Evolutionary conservation across 2,329 filamentous ascomycete genomes (phyloP), one percentile per base, ranked within the genome.

Genomic region (Coniochaeta sp.): DNA sequence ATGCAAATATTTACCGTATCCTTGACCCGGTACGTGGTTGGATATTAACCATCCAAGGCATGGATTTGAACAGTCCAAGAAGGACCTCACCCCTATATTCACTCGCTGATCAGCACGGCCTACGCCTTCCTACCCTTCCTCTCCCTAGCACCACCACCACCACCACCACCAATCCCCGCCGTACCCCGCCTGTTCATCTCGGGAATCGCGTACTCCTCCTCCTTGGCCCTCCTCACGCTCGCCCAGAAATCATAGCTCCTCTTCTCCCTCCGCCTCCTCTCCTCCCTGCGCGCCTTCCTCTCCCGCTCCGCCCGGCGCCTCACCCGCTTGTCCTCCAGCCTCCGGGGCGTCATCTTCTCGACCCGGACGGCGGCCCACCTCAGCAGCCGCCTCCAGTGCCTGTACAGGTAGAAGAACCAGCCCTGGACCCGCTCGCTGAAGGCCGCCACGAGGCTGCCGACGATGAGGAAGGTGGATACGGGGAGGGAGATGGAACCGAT

Each of bases 401-500:
- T 62, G 64, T 69, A 72, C 24, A 64, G 61, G 14, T 60, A 50
- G 52, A 69, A 69, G 62, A 73, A 69, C 1, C 66, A 47, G 2
- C 63, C 55, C 63, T 77, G 75, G 1, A 76, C 76, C 6, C 73
- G 76, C 22, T 74, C 77, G 66, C 78, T 86, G 71, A 85, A 87
- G 0, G 84, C 84, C 1, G 80, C 73, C 0, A 86, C 65, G 1
- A 87, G 76, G 0, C 83, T 80, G 0, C 75, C 64, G 1, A 73
- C 65, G 44, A 87, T 81, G 9, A 87, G 66, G 1, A 75, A 47
- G n/a, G 70, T 72, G 43, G 78, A 86, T 7, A 73, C 71, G 44
- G 77, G 84, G 52, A 79, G 71, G 3, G 81, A 74, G 57, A 84
- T 76, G 38, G 71, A 64, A 1, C 80, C 81, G 24, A 84, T 81